Evolutionary conservation across 2,329 filamentous ascomycete genomes (phyloP).

Genomic region (Pseudocercospora crystallina): DNA sequence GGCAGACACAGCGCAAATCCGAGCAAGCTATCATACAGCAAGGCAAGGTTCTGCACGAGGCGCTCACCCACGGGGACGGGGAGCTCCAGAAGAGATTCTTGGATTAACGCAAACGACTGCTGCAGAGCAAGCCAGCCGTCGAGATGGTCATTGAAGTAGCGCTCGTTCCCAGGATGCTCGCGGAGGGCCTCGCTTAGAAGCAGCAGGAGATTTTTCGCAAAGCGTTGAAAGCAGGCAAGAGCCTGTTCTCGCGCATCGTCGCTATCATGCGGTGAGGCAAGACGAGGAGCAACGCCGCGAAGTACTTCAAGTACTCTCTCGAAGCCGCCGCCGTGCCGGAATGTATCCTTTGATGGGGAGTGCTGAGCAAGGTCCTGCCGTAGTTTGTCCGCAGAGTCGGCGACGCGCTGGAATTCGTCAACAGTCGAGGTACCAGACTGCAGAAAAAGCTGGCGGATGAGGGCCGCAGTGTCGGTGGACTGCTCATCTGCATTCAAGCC

Average conservation of each 20-base stretch:
- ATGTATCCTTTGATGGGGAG: conserved; percentile 28
- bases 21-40: conserved; percentile 14
- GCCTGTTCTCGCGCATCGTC: conserved; percentile 1
- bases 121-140: conserved; percentile 77
- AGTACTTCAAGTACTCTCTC: conserved; percentile 27
- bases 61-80: not conserved
- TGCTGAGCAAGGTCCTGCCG: conserved; percentile 20
- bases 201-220: conserved; percentile 18
- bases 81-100: not conserved
- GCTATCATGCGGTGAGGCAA: conserved; percentile 10
- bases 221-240: conserved; percentile 4
- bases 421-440: conserved; percentile 18
- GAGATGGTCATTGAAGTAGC: conserved; percentile 78
- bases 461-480: conserved; percentile 23
- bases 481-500: conserved; percentile 30
- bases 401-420: conserved; percentile 18
- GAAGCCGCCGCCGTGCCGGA: conserved; percentile 34
- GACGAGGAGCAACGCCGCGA: conserved; percentile 13
- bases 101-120: conserved; percentile 62
- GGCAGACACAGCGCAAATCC: conserved; percentile 14
- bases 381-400: conserved; percentile 22
- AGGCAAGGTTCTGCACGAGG: conserved; percentile 3
- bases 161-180: conserved; percentile 79
- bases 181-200: conserved; percentile 74
- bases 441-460: conserved; percentile 24